A percentile compares a stretch with the other conserved stretches of the same genome.
phyloP scores from a whole-genome alignment of 257 asterid genomes.

The Solanum infundibuliforme region DNA sequence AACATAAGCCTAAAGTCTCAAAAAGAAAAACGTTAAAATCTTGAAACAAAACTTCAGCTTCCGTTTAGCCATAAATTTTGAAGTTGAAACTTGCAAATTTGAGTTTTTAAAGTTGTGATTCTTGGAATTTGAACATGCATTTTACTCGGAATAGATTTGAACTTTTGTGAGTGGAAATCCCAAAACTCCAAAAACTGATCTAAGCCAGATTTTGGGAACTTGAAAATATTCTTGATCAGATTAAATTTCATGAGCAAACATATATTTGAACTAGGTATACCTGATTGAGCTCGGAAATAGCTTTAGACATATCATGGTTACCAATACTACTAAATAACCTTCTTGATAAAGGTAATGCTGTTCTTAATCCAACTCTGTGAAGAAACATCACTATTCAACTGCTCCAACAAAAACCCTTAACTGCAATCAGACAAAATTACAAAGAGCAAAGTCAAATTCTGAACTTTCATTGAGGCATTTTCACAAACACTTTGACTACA shows the following conservation, averaged over 20 bases:
- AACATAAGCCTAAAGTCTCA: neutral
- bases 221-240: neutral
- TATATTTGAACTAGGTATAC: constrained; percentile 10
- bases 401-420: neutral
- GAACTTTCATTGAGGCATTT: neutral
- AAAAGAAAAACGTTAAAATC: no score
- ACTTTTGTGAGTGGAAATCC: neutral
- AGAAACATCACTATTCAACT: constrained; percentile 30
- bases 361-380: constrained; percentile 17
- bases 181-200: neutral
- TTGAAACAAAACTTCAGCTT: neutral
- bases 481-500: neutral
- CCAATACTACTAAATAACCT: constrained; percentile 29
- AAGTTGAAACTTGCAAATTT: neutral
- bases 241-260: neutral
- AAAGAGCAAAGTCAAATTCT: neutral
- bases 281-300: constrained; percentile 70
- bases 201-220: neutral
- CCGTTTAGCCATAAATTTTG: neutral
- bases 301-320: constrained; percentile 37
- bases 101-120: neutral
- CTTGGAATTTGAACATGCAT: neutral
- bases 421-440: neutral
- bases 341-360: constrained; percentile 18
- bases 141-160: neutral